A percentile compares a stretch with the other conserved stretches of the same genome.
These are phyloP conservation scores for Chlamydomonas applanata DNA, from an alignment of 139 green algal species.

Conservation along the genomic window DNA sequence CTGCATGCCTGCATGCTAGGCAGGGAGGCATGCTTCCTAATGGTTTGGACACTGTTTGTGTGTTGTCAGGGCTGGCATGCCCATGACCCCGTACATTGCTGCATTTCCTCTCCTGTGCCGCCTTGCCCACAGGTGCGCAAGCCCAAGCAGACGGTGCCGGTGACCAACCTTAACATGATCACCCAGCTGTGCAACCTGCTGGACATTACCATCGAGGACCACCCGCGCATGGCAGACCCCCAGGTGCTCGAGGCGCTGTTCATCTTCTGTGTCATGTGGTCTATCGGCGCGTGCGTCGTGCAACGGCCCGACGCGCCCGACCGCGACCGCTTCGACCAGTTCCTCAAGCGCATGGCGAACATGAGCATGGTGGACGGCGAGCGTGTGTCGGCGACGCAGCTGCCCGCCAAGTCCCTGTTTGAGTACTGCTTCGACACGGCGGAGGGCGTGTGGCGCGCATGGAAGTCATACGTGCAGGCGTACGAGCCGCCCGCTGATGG, in stretches of 20 bases:
- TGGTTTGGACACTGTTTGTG: no score
- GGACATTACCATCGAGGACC: slow-evolving; percentile 53
- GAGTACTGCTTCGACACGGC: slow-evolving; percentile 81
- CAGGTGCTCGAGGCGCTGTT: slow-evolving; percentile 73
- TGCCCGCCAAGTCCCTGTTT: slow-evolving; percentile 73
- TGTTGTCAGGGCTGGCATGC: no score
- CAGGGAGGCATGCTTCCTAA: no score
- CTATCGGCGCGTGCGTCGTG: slow-evolving; percentile 58
- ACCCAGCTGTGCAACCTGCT: slow-evolving; percentile 78
- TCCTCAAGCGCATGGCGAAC: slow-evolving; percentile 66
- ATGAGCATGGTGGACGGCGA: slow-evolving; percentile 64
- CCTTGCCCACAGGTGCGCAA: slow-evolving; percentile 14
- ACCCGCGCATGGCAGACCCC: slow-evolving; percentile 53
- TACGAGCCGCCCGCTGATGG: slow-evolving; percentile 61
- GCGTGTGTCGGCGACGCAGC: slow-evolving; percentile 55
- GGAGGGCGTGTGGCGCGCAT: slow-evolving; percentile 66
- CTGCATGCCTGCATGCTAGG: no score
- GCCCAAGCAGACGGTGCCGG: slow-evolving; percentile 62
- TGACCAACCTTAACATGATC: slow-evolving; percentile 83
- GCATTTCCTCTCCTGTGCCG: no score
- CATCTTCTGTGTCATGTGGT: slow-evolving; percentile 78
- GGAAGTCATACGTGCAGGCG: slow-evolving; percentile 58
- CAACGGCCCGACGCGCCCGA: slow-evolving; percentile 57
- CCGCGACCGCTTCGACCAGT: slow-evolving; percentile 70
- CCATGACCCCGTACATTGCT: no score